Evolutionary conservation across 2,329 filamentous ascomycete species (phyloP), one percentile per base, ranked within the genome.

Genomic region (Epichloe gansuensis): DNA sequence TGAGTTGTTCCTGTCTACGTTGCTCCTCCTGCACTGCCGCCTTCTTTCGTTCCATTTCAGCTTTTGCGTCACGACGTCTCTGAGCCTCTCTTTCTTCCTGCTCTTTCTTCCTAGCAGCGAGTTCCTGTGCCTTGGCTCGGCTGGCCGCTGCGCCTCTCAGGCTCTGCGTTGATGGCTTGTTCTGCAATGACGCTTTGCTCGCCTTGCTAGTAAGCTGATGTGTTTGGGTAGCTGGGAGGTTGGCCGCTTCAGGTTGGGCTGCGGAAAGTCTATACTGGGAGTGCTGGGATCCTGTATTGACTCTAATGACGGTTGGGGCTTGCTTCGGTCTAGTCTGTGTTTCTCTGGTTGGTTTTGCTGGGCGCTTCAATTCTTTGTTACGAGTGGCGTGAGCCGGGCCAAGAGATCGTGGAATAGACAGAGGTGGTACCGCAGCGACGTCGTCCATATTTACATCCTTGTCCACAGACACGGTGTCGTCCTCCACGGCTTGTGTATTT

Each of bases 71-170:
- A 8, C 84, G 82, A 62, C 88, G 91, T 48, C 84, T 81, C 60
- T 89, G 83, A 13, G 81, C 80, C 57, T 89, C 87, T 47, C 82
- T 81, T 63, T 94, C 88, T 60, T 95, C 89, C 64, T 83, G 84
- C 64, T 95, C 89, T 63, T 85, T 91, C 67, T 89, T 90, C 62
- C 82, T 84, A 40, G 87, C 85, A 2, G 85, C 87, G 47, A 85
- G 74, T 51, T 90, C 81, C 23, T 90, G 71, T 2, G 86, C 84
- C 63, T 85, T 87, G 0, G 82, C 78, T 49, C 83, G 81, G 2
- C 77, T 74, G n/a, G 73, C 74, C 35, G 82, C 80, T 0, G 67
- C 61, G 5, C 58, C 59, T 64, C 85, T 87, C 50, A 89, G 72
- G 61, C 77, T 87, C 51, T 76, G 71, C 8, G 71, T 61, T 1